phyloP scores from a whole-genome alignment of 164 flowering plant species.

The Umbellularia californica region DNA sequence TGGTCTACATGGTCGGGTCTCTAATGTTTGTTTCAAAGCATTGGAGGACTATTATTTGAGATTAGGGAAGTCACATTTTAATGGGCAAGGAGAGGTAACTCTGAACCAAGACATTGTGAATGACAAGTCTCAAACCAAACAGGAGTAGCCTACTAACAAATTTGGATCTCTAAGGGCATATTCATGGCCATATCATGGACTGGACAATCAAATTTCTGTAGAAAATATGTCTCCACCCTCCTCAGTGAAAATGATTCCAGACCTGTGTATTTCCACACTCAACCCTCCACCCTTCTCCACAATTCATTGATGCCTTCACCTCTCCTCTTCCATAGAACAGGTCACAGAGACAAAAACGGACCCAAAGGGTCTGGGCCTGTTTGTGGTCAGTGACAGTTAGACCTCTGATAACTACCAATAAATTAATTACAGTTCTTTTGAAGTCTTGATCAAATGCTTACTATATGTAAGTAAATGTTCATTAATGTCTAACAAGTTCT shows the following conservation, averaged over 20 bases:
- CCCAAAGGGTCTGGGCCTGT: neutral
- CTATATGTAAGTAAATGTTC: neutral
- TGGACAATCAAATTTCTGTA: too few relatives aligned
- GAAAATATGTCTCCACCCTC: too few relatives aligned
- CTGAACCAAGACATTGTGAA: too few relatives aligned
- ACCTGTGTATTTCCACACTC: neutral
- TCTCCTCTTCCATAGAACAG: too few relatives aligned
- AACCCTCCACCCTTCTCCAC: neutral
- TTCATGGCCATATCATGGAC: too few relatives aligned
- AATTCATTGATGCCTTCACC: neutral
- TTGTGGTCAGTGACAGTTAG: neutral
- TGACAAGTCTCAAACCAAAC: too few relatives aligned
- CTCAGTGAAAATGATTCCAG: neutral
- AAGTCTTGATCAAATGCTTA: neutral
- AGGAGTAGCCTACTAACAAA: too few relatives aligned
- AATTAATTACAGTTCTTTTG: neutral
- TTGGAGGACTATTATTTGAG: neutral
- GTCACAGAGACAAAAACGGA: neutral
- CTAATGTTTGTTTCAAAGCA: neutral
- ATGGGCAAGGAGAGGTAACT: too few relatives aligned
- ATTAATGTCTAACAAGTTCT: neutral
- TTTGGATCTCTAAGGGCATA: too few relatives aligned
- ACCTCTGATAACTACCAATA: neutral
- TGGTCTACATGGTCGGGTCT: neutral
- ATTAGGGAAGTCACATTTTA: too few relatives aligned